Percentiles rank a stretch among this genome's conserved stretches.
These are phyloP conservation scores for Scenedesmus sp. DNA, from an alignment of 163 green algal species.

Conservation along the genomic window DNA sequence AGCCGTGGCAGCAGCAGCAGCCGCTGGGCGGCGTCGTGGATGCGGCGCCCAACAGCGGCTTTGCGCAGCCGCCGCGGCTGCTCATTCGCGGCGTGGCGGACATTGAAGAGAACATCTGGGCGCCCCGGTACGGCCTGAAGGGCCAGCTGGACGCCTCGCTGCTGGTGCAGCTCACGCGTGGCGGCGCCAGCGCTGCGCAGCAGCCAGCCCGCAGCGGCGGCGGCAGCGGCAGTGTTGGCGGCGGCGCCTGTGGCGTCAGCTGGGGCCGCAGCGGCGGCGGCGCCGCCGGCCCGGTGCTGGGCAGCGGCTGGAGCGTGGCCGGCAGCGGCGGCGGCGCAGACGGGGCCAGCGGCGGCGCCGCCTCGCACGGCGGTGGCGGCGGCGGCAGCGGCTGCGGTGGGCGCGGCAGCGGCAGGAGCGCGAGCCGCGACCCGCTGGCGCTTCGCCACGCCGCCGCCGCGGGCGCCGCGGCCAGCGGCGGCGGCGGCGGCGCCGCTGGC, in stretches of 20 bases:
- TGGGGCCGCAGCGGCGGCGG: not conserved
- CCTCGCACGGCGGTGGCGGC: not conserved
- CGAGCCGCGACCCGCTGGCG: no score
- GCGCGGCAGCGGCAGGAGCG: not conserved
- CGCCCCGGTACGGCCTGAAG: slow-evolving; percentile 85
- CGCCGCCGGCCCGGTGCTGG: not conserved
- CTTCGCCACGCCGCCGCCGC: not conserved
- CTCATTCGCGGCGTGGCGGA: slow-evolving; percentile 68
- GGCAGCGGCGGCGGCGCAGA: not conserved
- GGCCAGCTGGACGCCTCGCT: slow-evolving; percentile 84
- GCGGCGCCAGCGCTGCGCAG: not conserved
- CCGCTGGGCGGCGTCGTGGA: not conserved
- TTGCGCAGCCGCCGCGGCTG: slow-evolving; percentile 10
- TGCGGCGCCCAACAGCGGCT: slow-evolving; percentile 18
- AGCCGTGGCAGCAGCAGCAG: slow-evolving; percentile 11
- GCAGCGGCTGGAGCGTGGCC: slow-evolving; percentile 24
- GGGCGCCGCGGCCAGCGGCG: no score
- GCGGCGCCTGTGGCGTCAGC: not conserved
- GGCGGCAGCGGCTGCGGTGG: slow-evolving; percentile 13
- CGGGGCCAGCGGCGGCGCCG: slow-evolving; percentile 1
- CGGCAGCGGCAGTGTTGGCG: not conserved
- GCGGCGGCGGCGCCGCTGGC: slow-evolving; percentile 21
- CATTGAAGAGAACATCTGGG: slow-evolving; percentile 92
- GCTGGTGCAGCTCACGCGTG: slow-evolving; percentile 34
- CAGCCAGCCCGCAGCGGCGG: not conserved